These are phyloP conservation scores for Grosmannia penicillata DNA, from an alignment of 2,329 filamentous ascomycete genomes.

Conservation along the genomic window DNA sequence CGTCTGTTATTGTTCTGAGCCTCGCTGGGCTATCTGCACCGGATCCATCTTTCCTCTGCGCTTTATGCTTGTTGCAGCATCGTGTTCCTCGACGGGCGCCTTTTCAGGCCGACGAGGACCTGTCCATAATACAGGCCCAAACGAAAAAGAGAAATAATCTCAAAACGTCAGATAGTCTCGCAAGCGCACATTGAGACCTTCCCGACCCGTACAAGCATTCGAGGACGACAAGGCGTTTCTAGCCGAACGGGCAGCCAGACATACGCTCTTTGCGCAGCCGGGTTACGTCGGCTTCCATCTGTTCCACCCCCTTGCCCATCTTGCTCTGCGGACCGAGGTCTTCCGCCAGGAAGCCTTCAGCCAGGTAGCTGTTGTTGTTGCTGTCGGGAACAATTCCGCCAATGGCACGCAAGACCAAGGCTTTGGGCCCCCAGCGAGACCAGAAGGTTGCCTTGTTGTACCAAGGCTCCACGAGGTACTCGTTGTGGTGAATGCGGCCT, in stretches of 20 bases:
- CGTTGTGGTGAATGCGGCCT: slow-evolving; percentile 31
- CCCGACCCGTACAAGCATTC: no score
- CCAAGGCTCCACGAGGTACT: slow-evolving; percentile 49
- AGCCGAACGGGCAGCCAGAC: slow-evolving; percentile 31
- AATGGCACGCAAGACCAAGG: slow-evolving; percentile 27
- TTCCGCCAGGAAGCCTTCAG: slow-evolving; percentile 36
- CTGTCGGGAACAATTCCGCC: slow-evolving; percentile 33
- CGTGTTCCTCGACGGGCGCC: no score
- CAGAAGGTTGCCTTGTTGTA: slow-evolving; percentile 45
- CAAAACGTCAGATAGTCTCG: no score
- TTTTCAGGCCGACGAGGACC: no score
- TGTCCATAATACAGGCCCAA: no score
- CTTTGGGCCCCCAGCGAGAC: slow-evolving; percentile 47
- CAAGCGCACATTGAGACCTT: no score
- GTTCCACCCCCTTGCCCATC: slow-evolving; percentile 34
- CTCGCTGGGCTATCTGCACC: no score
- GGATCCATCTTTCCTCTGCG: no score
- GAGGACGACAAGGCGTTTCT: no score
- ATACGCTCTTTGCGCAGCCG: slow-evolving; percentile 21
- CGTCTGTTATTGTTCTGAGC: no score
- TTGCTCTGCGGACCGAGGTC: slow-evolving; percentile 48
- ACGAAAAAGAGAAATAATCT: no score
- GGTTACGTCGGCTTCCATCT: slow-evolving; percentile 25
- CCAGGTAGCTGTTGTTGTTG: slow-evolving; percentile 25
- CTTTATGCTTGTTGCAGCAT: no score